Evolutionary conservation across 2,329 filamentous ascomycete genomes (phyloP).

Genomic region (Hawksworthiomyces lignivorus): DNA sequence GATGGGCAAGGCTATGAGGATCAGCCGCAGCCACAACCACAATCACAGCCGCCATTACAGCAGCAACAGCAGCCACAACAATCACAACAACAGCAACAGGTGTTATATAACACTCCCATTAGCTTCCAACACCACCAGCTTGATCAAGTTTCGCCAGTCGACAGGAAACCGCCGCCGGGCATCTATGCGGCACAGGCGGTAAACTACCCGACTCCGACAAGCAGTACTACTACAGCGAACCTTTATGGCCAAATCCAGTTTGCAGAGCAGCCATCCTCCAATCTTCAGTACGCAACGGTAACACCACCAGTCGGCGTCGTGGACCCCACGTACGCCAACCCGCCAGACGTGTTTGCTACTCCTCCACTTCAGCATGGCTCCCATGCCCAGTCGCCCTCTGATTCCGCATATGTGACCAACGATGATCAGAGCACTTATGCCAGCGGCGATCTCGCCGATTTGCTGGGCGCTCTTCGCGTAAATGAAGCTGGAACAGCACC

Average conservation of each 20-base stretch:
- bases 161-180: constrained; percentile 28
- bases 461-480: constrained; percentile 80
- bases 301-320: constrained; percentile 40
- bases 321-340: constrained; percentile 41
- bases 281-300: constrained; percentile 47
- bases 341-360: constrained; percentile 44
- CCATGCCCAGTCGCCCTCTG: constrained; percentile 34
- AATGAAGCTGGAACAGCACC: constrained; percentile 81
- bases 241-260: constrained; percentile 43
- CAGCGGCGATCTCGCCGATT: constrained; percentile 66
- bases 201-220: constrained; percentile 30
- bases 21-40: constrained; percentile 47
- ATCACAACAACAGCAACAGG: constrained; percentile 30
- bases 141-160: neutral
- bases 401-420: constrained; percentile 39
- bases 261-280: constrained; percentile 39
- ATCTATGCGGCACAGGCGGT: constrained; percentile 41
- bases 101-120: constrained; percentile 30
- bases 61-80: constrained; percentile 19
- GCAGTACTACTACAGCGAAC: constrained; percentile 25
- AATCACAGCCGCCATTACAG: constrained; percentile 20
- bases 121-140: constrained; percentile 12
- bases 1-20: constrained; percentile 42
- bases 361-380: constrained; percentile 39
- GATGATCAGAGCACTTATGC: constrained; percentile 51